phyloP scores from a whole-genome alignment of 768 basidiomycete species.

The Boletus edulis region DNA sequence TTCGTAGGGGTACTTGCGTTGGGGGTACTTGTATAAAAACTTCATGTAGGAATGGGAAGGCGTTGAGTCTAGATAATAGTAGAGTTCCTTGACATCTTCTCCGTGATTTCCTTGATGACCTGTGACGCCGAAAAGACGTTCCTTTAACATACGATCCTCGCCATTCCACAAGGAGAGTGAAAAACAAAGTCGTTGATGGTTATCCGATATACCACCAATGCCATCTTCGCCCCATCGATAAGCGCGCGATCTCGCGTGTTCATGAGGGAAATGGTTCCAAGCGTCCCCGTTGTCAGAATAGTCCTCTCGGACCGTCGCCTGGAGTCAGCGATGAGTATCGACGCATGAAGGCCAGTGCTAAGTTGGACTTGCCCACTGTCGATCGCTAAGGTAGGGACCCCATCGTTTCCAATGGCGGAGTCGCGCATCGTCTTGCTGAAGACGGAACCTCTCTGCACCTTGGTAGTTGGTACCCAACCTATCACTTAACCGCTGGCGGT shows the following conservation, averaged over 20 bases:
- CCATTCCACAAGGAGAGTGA: slow-evolving; percentile 93
- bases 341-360: not conserved
- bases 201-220: slow-evolving; percentile 95
- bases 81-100: slow-evolving; percentile 98
- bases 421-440: slow-evolving; percentile 77
- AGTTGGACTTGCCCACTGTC: slow-evolving; percentile 81
- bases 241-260: slow-evolving; percentile 87
- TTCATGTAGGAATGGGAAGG: slow-evolving; percentile 99
- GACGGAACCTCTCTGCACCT: slow-evolving; percentile 78
- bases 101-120: slow-evolving; percentile 99
- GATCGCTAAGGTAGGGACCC: slow-evolving; percentile 96
- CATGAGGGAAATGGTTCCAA: slow-evolving; percentile 94
- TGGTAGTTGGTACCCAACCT: slow-evolving; percentile 70
- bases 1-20: slow-evolving; percentile 90
- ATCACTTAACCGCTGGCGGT: slow-evolving; percentile 65
- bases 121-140: slow-evolving; percentile 93
- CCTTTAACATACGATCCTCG: slow-evolving; percentile 91
- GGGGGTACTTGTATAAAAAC: slow-evolving; percentile 98
- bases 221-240: slow-evolving; percentile 99
- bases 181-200: slow-evolving; percentile 92
- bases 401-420: slow-evolving; percentile 97
- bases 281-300: slow-evolving; percentile 96
- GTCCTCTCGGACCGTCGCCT: slow-evolving; percentile 99
- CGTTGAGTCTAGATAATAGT: slow-evolving; percentile 98
- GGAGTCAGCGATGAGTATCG: slow-evolving; percentile 14